phyloP scores from a whole-genome alignment of 495 filamentous ascomycete species.

The Tuber aestivum region DNA sequence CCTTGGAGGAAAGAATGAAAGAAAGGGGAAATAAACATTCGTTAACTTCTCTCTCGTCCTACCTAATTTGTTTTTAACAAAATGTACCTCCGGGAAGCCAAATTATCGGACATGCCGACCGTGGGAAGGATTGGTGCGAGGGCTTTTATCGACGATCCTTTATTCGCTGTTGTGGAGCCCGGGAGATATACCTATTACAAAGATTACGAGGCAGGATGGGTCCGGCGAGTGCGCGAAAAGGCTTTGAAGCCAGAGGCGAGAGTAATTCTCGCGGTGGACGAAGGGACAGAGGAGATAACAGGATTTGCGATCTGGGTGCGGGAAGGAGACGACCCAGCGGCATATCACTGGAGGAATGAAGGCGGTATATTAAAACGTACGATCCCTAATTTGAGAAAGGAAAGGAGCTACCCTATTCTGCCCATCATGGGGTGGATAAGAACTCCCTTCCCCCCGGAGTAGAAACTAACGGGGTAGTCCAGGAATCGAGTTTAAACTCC shows the following conservation, averaged over 20 bases:
- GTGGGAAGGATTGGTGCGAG: conserved; percentile 16
- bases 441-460: not conserved
- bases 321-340: conserved; percentile 15
- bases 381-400: not conserved
- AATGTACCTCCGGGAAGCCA: conserved; percentile 20
- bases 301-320: conserved; percentile 25
- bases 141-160: conserved; percentile 14
- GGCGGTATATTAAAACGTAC: conserved; percentile 20
- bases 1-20: not conserved
- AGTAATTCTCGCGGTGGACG: conserved; percentile 7
- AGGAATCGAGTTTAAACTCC: conserved; percentile 20
- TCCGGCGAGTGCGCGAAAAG: not conserved
- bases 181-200: conserved; percentile 16
- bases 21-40: not conserved
- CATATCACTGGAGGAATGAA: not conserved
- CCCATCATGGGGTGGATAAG: not conserved
- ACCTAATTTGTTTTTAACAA: conserved; percentile 8
- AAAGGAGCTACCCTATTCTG: not conserved
- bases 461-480: not conserved
- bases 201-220: conserved; percentile 20
- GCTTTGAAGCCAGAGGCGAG: not conserved
- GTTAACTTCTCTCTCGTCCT: not conserved
- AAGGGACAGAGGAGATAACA: conserved; percentile 12
- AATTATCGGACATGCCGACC: conserved; percentile 17
- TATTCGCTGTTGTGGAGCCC: conserved; percentile 21